phyloP scores from a whole-genome alignment of 805 yeast genomes.

The Ogataea chonburiensis region DNA sequence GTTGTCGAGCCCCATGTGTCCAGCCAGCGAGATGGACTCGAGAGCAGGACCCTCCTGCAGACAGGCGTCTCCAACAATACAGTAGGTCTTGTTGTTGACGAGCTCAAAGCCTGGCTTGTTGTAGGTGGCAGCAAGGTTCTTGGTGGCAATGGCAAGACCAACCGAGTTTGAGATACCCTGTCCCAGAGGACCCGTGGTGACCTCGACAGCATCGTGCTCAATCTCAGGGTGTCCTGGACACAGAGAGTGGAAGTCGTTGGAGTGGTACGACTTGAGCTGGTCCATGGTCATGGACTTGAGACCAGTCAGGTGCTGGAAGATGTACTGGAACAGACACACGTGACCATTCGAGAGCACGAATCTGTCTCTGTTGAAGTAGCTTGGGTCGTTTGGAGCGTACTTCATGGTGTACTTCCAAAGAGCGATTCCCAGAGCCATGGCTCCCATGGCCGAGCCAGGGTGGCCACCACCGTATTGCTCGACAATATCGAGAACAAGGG shows the following conservation, averaged over 20 bases:
- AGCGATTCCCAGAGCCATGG: conserved; percentile 92
- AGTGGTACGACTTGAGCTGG: conserved; percentile 74
- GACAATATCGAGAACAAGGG: conserved; percentile 36
- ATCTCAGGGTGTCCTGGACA: conserved; percentile 98
- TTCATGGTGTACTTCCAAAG: conserved; percentile 72
- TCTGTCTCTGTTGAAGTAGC: conserved; percentile 93
- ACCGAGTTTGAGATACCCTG: conserved; percentile 97
- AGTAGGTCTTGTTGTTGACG: conserved; percentile 73
- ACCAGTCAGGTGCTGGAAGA: conserved; percentile 83
- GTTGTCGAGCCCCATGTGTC: conserved; percentile 90
- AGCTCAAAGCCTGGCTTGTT: conserved; percentile 80
- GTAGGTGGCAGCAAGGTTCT: conserved; percentile 86
- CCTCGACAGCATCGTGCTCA: conserved; percentile 91
- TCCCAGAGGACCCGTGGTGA: conserved; percentile 98
- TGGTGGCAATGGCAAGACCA: conserved; percentile 94
- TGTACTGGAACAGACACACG: conserved; percentile 87
- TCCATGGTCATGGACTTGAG: conserved; percentile 71
- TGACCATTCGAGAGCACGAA: conserved; percentile 96
- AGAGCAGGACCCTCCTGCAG: conserved; percentile 96
- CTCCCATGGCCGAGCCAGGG: conserved; percentile 99
- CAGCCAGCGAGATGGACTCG: conserved; percentile 93
- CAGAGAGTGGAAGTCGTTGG: conserved; percentile 79
- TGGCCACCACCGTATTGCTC: conserved; percentile 62
- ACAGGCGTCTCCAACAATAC: conserved; percentile 95
- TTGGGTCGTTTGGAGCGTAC: conserved; percentile 87